Base-by-base conservation (phyloP, 2,329 filamentous ascomycete species). In the Phyllosticta citribraziliensis region DNA sequence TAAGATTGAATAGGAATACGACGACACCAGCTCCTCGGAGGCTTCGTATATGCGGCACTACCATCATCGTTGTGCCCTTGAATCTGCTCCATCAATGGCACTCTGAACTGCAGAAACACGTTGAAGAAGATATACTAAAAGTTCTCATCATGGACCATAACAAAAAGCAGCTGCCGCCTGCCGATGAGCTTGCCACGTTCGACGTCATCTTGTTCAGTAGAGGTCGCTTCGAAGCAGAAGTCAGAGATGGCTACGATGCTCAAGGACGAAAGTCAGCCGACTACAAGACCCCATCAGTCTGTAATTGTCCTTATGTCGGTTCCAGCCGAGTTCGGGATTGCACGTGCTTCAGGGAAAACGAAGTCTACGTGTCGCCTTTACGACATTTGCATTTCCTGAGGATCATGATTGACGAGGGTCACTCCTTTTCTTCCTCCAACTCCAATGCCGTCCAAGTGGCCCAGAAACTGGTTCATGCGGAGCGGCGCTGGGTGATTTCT, bases 361-460 rank as follows among this genome's bases (percentile, higher is more conserved):
- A 72, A 64, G 47, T 75, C 62, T 82, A 84, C 33, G 70, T 80
- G 10, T 88, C 85, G 1, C 83, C 88, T 0, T 73, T 97, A 19
- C 84, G 84, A 50, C 74, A 83, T 8, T 73, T 97, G 3, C 91
- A 90, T 66, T 96, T 93, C 81, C 87, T 96, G 67, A 82, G 93
- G 1, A 86, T 95, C 55, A 92, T 97, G 54, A 88, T 96, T 19
- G 93, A 97, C 65, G 93, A 97, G 78, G 93, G 93, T 0, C 91
- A 97, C 70, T 88, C 83, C 63, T 86, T 96, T 62, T 89, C 90
- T 0, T 87, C 88, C 47, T 83, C 82, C 0, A 81, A 50, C 2
- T 90, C 84, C 1, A 81, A 78, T 54, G 82, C 84, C 33, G 78
- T 82, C 5, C 70, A 79, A 17, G 76, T 86, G 9, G 75, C 84